phyloP scores from a whole-genome alignment of 2,329 filamentous ascomycete species.

The Rhynchosporium secalis region DNA sequence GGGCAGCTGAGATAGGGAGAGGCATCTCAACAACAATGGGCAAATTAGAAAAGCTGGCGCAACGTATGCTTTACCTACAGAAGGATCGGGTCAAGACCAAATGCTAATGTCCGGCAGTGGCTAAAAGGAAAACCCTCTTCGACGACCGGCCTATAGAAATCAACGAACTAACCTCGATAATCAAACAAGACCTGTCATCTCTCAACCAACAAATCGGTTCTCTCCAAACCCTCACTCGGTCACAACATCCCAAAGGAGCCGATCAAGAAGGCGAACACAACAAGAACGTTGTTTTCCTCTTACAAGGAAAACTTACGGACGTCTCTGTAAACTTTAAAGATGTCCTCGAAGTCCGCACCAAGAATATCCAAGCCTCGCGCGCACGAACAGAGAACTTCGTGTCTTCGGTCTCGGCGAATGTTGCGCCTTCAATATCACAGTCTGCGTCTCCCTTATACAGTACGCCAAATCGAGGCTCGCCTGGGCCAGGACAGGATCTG shows the following conservation, averaged over 20 bases:
- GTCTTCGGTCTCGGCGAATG: conserved; percentile 78
- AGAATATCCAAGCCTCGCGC: conserved; percentile 94
- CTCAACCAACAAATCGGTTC: conserved; percentile 84
- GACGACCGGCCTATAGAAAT: conserved; percentile 97
- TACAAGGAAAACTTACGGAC: conserved; percentile 89
- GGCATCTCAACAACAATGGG: conserved; percentile 91
- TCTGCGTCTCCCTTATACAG: conserved; percentile 86
- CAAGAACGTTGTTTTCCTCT: conserved; percentile 90
- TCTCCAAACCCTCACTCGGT: conserved; percentile 74
- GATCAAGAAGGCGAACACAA: conserved; percentile 94
- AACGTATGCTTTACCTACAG: conserved; percentile 54
- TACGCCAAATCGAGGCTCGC: conserved; percentile 67
- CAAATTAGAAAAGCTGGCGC: conserved; percentile 89
- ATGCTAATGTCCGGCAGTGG: conserved; percentile 55
- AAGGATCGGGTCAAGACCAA: neutral
- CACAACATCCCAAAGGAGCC: conserved; percentile 66
- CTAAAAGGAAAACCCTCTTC: conserved; percentile 95
- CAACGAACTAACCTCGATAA: conserved; percentile 93
- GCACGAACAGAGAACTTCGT: conserved; percentile 96
- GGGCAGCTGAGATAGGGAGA: conserved; percentile 86
- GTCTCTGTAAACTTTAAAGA: conserved; percentile 97
- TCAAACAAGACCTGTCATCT: conserved; percentile 91
- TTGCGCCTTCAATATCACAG: conserved; percentile 66
- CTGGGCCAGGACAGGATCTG: conserved; percentile 67
- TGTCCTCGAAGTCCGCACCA: conserved; percentile 90